These are phyloP conservation scores for Citrullus amarus DNA, from an alignment of 306 rosid genomes.

Conservation along the genomic window DNA sequence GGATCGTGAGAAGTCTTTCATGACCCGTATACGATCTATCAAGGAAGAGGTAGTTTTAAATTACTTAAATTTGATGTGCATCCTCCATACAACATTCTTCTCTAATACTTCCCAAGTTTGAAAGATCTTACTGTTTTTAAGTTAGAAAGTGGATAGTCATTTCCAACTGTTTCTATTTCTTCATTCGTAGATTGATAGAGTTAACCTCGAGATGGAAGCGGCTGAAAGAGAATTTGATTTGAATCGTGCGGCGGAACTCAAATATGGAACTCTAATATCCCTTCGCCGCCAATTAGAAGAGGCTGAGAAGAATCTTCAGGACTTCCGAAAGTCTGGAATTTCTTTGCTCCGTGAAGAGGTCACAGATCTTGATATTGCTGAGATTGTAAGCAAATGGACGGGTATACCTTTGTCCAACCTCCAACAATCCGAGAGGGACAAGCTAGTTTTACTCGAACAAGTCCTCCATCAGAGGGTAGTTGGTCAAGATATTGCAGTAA, in stretches of 20 bases:
- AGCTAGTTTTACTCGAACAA: slow-evolving; percentile 61
- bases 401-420: slow-evolving; percentile 82
- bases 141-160: neutral
- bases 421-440: slow-evolving; percentile 82
- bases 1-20: slow-evolving; percentile 72
- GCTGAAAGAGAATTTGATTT: slow-evolving; percentile 89
- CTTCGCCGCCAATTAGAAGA: slow-evolving; percentile 71
- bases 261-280: slow-evolving; percentile 71
- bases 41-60: slow-evolving; percentile 68
- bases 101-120: neutral
- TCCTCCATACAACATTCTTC: neutral
- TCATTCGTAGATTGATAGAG: slow-evolving; percentile 72
- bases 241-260: slow-evolving; percentile 94
- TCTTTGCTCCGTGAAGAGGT: slow-evolving; percentile 86
- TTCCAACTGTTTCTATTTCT: neutral
- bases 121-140: neutral
- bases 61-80: neutral
- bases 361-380: slow-evolving; percentile 80
- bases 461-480: slow-evolving; percentile 71
- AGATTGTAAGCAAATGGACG: slow-evolving; percentile 90
- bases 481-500: slow-evolving; percentile 72
- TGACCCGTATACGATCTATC: slow-evolving; percentile 72
- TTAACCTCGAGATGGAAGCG: slow-evolving; percentile 93
- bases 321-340: slow-evolving; percentile 52
- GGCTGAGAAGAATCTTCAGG: slow-evolving; percentile 68